A percentile compares a stretch with the other conserved stretches of the same genome.
These are phyloP conservation scores for Scedosporium apiospermum DNA, from an alignment of 2,329 filamentous ascomycete genomes.

Conservation along the genomic window DNA sequence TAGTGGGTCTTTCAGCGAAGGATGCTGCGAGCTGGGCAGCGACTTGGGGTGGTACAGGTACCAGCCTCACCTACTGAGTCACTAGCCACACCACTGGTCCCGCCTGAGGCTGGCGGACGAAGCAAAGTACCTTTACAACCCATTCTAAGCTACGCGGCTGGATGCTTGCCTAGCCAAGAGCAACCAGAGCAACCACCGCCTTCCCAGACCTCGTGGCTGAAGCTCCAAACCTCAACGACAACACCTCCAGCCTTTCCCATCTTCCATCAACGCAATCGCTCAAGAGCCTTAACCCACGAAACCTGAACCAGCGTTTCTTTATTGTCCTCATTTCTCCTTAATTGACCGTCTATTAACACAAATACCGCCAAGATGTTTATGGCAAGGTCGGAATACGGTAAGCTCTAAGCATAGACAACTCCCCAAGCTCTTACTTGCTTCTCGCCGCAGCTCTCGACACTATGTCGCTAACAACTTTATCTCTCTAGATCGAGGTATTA, in stretches of 20 bases:
- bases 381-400: conserved; percentile 99
- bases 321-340: background rate
- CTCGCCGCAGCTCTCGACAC: background rate
- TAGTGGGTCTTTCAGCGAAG: no score
- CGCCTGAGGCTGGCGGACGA: conserved; percentile 5
- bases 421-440: background rate
- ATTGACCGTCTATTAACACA: background rate
- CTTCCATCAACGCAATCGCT: background rate
- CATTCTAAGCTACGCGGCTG: conserved; percentile 11
- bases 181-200: conserved; percentile 2
- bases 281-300: background rate
- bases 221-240: conserved; percentile 11
- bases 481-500: conserved; percentile 86
- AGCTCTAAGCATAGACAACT: conserved; percentile 23
- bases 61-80: background rate
- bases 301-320: background rate
- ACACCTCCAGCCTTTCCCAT: conserved; percentile 1
- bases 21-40: background rate
- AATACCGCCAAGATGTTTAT: conserved; percentile 82
- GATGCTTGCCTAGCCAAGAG: conserved; percentile 25
- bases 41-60: background rate
- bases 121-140: background rate
- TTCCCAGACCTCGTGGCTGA: conserved; percentile 10
- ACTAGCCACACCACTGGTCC: conserved; percentile 3
- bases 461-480: background rate